Evolutionary conservation across 495 filamentous ascomycete genomes (phyloP), one percentile per base, ranked within the genome.

Genomic region (Lepraria neglecta): DNA sequence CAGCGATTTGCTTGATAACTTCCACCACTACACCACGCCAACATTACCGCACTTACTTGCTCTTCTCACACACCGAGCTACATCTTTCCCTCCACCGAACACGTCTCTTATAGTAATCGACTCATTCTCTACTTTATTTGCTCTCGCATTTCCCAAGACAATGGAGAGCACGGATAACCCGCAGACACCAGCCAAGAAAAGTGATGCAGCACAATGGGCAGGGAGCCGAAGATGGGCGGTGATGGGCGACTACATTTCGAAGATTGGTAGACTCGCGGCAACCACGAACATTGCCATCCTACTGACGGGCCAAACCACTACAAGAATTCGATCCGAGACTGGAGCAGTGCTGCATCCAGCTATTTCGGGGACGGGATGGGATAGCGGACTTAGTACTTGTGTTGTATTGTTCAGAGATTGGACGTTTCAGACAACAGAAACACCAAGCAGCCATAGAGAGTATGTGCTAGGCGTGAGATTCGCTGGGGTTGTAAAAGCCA

Each of bases 31-130:
- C 62, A 74, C 72, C 11, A 65, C 77, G 3, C 77, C 75, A 19
- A 80, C 80, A 7, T 76, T 96, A 24, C 79, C 92, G 7, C 91
- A 96, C 72, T 73, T 95, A 6, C 75, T 96, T 33, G 87, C 87
- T 3, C 73, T 96, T 6, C 71, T 95, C 38, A 73, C 82, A 35
- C 82, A 84, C 59, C 83, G 87, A 21, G 80, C 82, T 3, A 64
- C 77, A 15, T 68, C 68, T 27, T 85, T 88, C 68, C 80, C 89
- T 17, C 84, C 85, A 0, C 62, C 68, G 35, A 72, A 75, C 28
- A 87, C 86, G 5, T 76, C 72, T 21, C 76, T 95, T 1, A 65
- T 96, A n/a, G 78, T 95, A 11, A 75, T 96, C 65, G 89, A 94
- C 69, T 84, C 85, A 1, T 72, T 94, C 19, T 89, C 90, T 10